Base-by-base conservation (phyloP, 164 flowering plant genomes). In the Cinnamomum chago region DNA sequence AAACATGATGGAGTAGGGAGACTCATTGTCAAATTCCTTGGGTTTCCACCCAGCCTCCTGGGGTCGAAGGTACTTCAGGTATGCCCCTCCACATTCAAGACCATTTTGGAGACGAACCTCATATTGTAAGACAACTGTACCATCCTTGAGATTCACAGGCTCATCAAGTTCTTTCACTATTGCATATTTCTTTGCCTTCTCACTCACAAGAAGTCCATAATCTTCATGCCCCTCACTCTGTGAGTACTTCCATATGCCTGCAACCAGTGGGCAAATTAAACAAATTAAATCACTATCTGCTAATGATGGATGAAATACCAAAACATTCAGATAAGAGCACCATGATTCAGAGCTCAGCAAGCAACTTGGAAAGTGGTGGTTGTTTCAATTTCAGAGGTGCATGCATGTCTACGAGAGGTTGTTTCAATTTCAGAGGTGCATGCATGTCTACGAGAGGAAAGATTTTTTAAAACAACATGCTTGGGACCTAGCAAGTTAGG, bases 151-250 rank as follows among this genome's bases (percentile, higher is more conserved):
- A 79, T 66, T 77, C 33, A 83, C 85, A 70, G 92, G 83, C 62
- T 85, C 80, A 52, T 88, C 97, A 65, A 95, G 87, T 78, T 85
- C 95, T 72, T 90, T 95, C 70, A 93, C 99, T n/a, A 95, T 93
- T 0, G 97, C 99, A 76, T 90, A 90, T 81, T 95, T 95, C 82
- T 76, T 86, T n/a, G 99, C 99, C 78, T 86, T 83, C 79, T 95
- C 99, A 65, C 97, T 91, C 77, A 95, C 98, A 68, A 95, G 93
- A 84, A 95, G 99, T 5, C 99, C 98, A 72, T 86, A 87, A 79
- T 95, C 98, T 62, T 93, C 98, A 85, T 95, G 98, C n/a, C 98
- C 98, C 73, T 93, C 97, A 79, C 99, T 95, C 83, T 92, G 91
- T 18, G 87, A 67, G 73, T 90, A 95, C 79, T 90, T 95, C 99